These are phyloP conservation scores for Pulchroboletus neoregius DNA, from an alignment of 1,284 basidiomycete species.

Conservation along the genomic window DNA sequence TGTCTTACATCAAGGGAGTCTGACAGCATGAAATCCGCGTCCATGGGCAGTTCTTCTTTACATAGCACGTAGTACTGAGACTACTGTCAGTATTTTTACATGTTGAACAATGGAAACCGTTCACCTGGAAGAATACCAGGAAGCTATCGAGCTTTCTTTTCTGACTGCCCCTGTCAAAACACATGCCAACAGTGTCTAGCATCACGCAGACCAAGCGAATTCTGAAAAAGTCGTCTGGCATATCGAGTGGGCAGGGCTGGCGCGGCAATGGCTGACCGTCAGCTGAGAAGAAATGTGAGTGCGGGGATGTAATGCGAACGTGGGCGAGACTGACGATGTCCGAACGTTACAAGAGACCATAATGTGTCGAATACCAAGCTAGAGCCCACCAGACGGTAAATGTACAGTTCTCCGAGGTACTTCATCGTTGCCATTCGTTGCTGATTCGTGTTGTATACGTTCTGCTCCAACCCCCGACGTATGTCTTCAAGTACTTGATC, in stretches of 20 bases:
- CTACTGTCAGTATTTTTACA: slow-evolving; percentile 9
- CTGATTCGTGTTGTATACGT: slow-evolving; percentile 94
- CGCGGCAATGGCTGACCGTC: slow-evolving; percentile 88
- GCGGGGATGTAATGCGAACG: slow-evolving; percentile 1
- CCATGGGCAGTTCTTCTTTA: slow-evolving; percentile 90
- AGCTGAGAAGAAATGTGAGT: slow-evolving; percentile 43
- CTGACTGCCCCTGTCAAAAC: slow-evolving; percentile 90
- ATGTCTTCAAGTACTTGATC: slow-evolving; percentile 96
- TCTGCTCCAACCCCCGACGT: slow-evolving; percentile 87
- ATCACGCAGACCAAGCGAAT: slow-evolving; percentile 88
- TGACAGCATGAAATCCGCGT: slow-evolving; percentile 94
- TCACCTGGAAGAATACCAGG: slow-evolving; percentile 88
- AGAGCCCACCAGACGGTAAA: slow-evolving; percentile 90
- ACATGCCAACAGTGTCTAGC: slow-evolving; percentile 96
- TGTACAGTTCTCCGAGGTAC: slow-evolving; percentile 96
- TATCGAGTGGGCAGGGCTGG: slow-evolving; percentile 75
- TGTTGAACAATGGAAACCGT: slow-evolving; percentile 9
- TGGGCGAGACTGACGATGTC: slow-evolving; percentile 70
- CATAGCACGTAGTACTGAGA: slow-evolving; percentile 80
- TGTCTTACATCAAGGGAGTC: slow-evolving; percentile 83
- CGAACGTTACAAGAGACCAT: slow-evolving; percentile 95
- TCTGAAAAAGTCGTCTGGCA: slow-evolving; percentile 95
- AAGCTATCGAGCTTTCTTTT: slow-evolving; percentile 92
- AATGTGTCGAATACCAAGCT: slow-evolving; percentile 89
- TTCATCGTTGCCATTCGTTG: slow-evolving; percentile 87